Evolutionary conservation across 1,139 yeast genomes (phyloP).

Genomic region (Magnusiomyces paraingens): DNA sequence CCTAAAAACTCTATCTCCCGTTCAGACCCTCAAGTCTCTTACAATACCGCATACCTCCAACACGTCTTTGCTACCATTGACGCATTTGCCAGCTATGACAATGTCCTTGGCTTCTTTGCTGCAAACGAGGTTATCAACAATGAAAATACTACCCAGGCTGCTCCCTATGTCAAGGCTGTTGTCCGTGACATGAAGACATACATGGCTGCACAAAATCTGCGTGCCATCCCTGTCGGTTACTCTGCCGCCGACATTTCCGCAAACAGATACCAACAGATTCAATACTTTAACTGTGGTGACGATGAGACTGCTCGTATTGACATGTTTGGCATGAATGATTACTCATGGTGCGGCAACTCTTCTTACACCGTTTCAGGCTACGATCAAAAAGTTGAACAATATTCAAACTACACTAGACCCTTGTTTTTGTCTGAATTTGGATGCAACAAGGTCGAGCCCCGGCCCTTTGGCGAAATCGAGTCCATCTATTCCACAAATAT

Average conservation of each 20-base stretch:
- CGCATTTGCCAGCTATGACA: slow-evolving; percentile 72
- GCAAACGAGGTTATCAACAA: slow-evolving; percentile 92
- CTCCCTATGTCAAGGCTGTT: slow-evolving; percentile 75
- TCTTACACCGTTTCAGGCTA: slow-evolving; percentile 76
- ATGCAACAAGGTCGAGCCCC: slow-evolving; percentile 65
- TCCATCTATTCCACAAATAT: slow-evolving; percentile 45
- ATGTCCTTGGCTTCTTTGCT: slow-evolving; percentile 88
- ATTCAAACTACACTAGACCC: slow-evolving; percentile 61
- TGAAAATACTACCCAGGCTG: slow-evolving; percentile 57
- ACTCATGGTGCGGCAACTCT: slow-evolving; percentile 96
- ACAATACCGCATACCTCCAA: slow-evolving; percentile 48
- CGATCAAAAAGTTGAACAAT: slow-evolving; percentile 64
- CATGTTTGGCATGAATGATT: slow-evolving; percentile 95
- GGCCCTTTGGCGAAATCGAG: slow-evolving; percentile 70
- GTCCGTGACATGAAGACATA: slow-evolving; percentile 79
- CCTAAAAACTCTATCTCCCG: slow-evolving; percentile 75
- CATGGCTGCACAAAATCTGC: slow-evolving; percentile 50
- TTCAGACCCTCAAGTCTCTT: slow-evolving; percentile 53
- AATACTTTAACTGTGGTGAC: slow-evolving; percentile 72
- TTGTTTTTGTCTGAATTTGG: slow-evolving; percentile 90
- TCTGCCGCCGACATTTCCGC: slow-evolving; percentile 90
- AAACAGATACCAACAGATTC: slow-evolving; percentile 48
- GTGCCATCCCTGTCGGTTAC: slow-evolving; percentile 87
- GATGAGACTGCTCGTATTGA: slow-evolving; percentile 61
- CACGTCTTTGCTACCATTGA: slow-evolving; percentile 61